Base-by-base conservation (phyloP, 495 filamentous ascomycete species). In the Lophiotrema nucula region DNA sequence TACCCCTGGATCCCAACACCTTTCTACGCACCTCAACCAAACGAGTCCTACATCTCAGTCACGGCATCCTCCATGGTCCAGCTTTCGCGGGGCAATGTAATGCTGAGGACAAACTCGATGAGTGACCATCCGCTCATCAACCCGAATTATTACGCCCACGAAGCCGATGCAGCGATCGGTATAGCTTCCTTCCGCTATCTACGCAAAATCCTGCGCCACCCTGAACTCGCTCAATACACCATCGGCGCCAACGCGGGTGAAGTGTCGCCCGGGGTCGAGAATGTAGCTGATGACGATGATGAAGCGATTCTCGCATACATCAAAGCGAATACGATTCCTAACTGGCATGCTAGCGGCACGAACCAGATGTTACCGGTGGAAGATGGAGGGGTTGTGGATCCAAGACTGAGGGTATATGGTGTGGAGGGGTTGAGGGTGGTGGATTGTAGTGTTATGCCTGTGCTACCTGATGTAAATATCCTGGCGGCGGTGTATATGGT, bases 341-440 rank as follows among this genome's bases (percentile, higher is more conserved):
- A 54, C 47, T 51, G 54, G 44, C 54, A 58, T 45, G 45, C 54
- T 5, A 4, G 3, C 4, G 54, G 54, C 10, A 58, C 54, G 23
- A 8, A 6, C 4, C 23, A 5, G 2, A 58, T 58, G 54, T 8
- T 58, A 4, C 44, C 44, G 31, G 11, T 8, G 25, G 46, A 51
- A 15, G 18, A 51, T 4, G 54, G 54, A 4, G 54, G 54, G n/a
- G 54, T 58, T 4, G 54, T 58, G 46, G 47, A 52, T 38, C 6
- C 26, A 18, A 39, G 16, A 22, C 25, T 58, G 46, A 52, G 26
- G 5, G 54, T 58, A 6, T 46, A 46, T 46, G 43, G 43, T 2
- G 43, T 46, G 16, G 6, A 46, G 22, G 47, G 47, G 26, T 22
- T 46, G 5, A 46, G 43, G 43, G 18, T 46, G 5, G 18, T 46